Evolutionary conservation across 768 basidiomycete species (phyloP), one percentile per base, ranked within the genome.

Genomic region (Trichaptum fuscoviolaceum): DNA sequence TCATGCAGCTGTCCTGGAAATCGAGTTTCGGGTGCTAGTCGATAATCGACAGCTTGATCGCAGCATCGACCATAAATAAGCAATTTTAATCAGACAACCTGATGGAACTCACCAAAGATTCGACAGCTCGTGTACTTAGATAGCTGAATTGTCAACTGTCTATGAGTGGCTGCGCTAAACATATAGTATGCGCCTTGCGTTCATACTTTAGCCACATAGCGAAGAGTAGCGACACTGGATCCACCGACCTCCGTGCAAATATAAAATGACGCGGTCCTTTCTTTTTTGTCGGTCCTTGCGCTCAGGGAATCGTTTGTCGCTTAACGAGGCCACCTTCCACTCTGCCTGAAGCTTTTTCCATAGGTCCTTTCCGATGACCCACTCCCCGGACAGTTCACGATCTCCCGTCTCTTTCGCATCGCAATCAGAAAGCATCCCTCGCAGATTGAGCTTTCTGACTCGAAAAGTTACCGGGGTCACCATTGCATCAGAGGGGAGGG

Each of bases 401-500:
- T 72, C 75, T 35, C 95, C 96, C 10, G 82, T 82, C 76, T 99
- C 96, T 20, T 81, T 73, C 5, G 81, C 84, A 73, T 99, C 96
- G 65, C 85, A 85, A 7, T 87, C 81, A 6, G 84, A 80, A 18
- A 99, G 84, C 64, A 99, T 88, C 17, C 96, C 96, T 35, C 87
- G 85, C 30, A 97, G 81, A 8, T 83, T 78, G 7, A 91, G 87
- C 68, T 79, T 84, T 63, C 83, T 86, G 58, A 98, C 95, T 52
- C 80, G 83, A 74, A 98, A 99, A 0, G 93, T 93, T 59, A 99
- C 92, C 15, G 96, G 95, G 1, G 97, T 98, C 35, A 97, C 91
- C 63, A 98, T 82, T 7, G 96, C 96, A 75, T 97, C 95, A 0
- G 92, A 91, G 9, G 95, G 92, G 0, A 96, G 83, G 1, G 96